Evolutionary conservation across 2,329 filamentous ascomycete genomes (phyloP).

Genomic region (Ceratocystiopsis brevicomis): DNA sequence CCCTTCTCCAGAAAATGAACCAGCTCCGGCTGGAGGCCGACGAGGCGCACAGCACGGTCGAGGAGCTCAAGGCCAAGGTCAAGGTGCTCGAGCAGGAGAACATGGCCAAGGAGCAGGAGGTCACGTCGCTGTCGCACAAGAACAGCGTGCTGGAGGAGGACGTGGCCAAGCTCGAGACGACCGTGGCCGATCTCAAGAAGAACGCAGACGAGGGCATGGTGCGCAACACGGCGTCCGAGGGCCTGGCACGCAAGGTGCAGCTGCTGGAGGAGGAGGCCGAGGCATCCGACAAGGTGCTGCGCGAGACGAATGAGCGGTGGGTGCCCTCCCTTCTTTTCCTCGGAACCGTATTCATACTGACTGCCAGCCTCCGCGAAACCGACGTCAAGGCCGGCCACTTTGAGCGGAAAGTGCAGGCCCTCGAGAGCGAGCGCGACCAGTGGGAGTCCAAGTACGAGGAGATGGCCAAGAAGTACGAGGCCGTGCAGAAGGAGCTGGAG

Average conservation of each 20-base stretch:
- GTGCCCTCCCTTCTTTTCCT: conserved; percentile 18
- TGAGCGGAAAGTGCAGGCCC: conserved; percentile 95
- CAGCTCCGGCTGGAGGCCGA: conserved; percentile 87
- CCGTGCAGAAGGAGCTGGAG: conserved; percentile 75
- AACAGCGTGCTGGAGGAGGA: conserved; percentile 78
- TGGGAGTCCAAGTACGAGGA: conserved; percentile 98
- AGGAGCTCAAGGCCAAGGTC: conserved; percentile 74
- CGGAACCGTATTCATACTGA: too few relatives aligned
- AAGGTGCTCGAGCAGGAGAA: conserved; percentile 90
- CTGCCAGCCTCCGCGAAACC: conserved; percentile 76
- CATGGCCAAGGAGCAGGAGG: conserved; percentile 91
- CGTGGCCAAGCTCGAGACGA: conserved; percentile 77
- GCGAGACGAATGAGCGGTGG: conserved; percentile 97
- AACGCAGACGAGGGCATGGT: conserved; percentile 63
- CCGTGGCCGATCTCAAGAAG: conserved; percentile 75
- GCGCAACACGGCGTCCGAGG: conserved; percentile 79
- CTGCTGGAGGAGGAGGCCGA: conserved; percentile 96
- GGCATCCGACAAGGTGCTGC: conserved; percentile 84
- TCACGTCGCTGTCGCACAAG: conserved; percentile 89
- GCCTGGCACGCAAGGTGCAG: conserved; percentile 78
- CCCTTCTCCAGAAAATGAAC: conserved; percentile 96
- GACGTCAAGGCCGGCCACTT: conserved; percentile 98
- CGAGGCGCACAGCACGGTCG: conserved; percentile 58
- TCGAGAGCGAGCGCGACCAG: conserved; percentile 77
- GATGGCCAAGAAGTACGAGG: conserved; percentile 74